Base-by-base conservation (phyloP, 1,284 basidiomycete species). In the Termitomyces sp. region DNA sequence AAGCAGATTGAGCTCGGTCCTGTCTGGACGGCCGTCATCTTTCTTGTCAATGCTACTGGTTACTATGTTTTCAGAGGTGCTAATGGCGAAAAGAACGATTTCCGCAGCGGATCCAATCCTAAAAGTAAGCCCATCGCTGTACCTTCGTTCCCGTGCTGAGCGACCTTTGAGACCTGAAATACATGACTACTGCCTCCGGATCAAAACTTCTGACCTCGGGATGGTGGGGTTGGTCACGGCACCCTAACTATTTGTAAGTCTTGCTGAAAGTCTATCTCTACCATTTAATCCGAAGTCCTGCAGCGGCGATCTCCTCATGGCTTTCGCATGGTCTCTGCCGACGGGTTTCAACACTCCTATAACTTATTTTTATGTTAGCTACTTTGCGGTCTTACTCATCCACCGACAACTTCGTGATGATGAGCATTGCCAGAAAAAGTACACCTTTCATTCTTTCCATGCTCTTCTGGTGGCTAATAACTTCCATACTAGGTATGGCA, bases 51-150 rank as follows among this genome's bases (percentile, higher is more conserved):
- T 64, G 69, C 80, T 1, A 58, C 83, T 1, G 97, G 97, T 0
- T 95, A 93, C 69, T 97, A 87, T 70, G 94, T 98, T 70, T 99
- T 99, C 82, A 80, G 96, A 54, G 73, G 70, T 9, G 80, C 90
- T 33, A 99, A 99, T 69, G 85, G 83, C 51, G 95, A 99, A 73
- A 99, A 99, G 82, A 92, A 96, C 65, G 84, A 94, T 58, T 99
- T 99, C 76, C 81, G 94, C 54, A 93, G 90, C 62, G 96, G 96
- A 34, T 81, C 76, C 65, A 98, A 99, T 73, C 92, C 94, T 0
- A 98, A 98, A 78, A 92, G 87, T 88, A 52, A 55, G 76, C 19
- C 10, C 13, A 3, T 36, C 31, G n/a, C 13, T 39, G 19, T 31
- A 7, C 24, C 21, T 7, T 26, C 33, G 24, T 42, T 19, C 58